phyloP scores from a whole-genome alignment of 441 rosid genomes.

The Hura crepitans region DNA sequence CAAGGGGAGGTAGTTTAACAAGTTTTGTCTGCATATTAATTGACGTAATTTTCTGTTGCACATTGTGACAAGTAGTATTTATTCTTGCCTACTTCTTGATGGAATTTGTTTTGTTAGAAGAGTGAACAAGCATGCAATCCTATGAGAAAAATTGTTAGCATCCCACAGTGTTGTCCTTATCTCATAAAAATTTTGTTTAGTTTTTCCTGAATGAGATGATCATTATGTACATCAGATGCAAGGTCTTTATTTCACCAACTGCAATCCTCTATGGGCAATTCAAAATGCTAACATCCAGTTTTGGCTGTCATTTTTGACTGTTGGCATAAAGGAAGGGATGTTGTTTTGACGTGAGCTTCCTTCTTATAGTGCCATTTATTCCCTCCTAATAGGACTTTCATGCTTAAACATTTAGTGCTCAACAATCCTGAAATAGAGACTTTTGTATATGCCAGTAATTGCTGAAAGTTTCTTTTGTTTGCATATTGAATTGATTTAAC shows the following conservation, averaged over 20 bases:
- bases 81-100: neutral
- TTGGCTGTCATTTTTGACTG: neutral
- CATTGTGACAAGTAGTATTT: neutral
- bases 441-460: neutral
- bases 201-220: neutral
- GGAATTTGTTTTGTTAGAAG: neutral
- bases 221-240: neutral
- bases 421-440: neutral
- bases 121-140: too few species aligned
- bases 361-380: neutral
- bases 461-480: neutral
- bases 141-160: neutral
- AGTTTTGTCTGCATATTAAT: neutral
- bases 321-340: neutral
- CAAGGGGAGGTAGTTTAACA: constrained; percentile 77
- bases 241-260: neutral
- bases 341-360: neutral
- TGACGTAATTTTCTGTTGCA: neutral
- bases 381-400: neutral
- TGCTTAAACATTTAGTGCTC: neutral
- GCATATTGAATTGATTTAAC: neutral
- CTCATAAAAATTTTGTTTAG: neutral
- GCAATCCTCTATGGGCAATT: constrained; percentile 8
- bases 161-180: neutral
- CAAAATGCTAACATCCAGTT: neutral